Percentiles rank a stretch among this genome's conserved stretches.
Evolutionary conservation across 768 basidiomycete genomes (phyloP).

Genomic region (Boletus tomentosulus): DNA sequence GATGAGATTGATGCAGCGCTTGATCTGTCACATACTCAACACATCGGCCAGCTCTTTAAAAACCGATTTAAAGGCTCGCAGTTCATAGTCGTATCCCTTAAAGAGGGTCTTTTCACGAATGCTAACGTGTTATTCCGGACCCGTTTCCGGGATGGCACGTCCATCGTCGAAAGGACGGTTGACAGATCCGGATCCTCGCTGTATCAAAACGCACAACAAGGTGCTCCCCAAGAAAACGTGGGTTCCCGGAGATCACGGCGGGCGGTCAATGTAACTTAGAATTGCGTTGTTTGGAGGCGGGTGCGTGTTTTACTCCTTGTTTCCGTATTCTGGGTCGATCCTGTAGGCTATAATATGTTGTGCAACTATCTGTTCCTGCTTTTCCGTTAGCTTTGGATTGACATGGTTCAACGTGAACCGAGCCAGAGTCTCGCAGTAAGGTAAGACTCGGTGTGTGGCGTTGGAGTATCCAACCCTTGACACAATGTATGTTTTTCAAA

Average conservation of each 20-base stretch:
- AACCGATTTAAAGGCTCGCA: slow-evolving; percentile 97
- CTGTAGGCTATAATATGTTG: slow-evolving; percentile 13
- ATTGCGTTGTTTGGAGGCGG: background rate
- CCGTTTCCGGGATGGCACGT: slow-evolving; percentile 91
- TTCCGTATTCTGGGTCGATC: background rate
- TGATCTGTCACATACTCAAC: slow-evolving; percentile 93
- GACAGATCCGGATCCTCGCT: slow-evolving; percentile 54
- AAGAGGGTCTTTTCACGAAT: slow-evolving; percentile 96
- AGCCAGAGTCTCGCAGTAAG: too few relatives aligned
- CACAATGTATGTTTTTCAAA: too few relatives aligned
- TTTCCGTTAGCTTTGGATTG: background rate
- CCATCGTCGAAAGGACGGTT: slow-evolving; percentile 78
- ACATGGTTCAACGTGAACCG: background rate
- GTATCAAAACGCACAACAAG: slow-evolving; percentile 26
- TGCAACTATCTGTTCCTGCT: background rate
- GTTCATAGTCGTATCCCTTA: slow-evolving; percentile 95
- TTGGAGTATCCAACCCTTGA: too few relatives aligned
- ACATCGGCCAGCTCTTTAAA: slow-evolving; percentile 97
- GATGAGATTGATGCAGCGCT: slow-evolving; percentile 99
- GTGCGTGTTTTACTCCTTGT: background rate
- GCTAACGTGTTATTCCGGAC: slow-evolving; percentile 95
- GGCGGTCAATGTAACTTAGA: background rate
- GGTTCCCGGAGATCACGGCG: slow-evolving; percentile 22
- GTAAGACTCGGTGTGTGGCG: too few relatives aligned
- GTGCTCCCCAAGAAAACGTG: slow-evolving; percentile 3